Percentiles rank a stretch among this genome's conserved stretches.
These are phyloP conservation scores for Aspergillus transmontanensis DNA, from an alignment of 2,329 filamentous ascomycete genomes.

Conservation along the genomic window DNA sequence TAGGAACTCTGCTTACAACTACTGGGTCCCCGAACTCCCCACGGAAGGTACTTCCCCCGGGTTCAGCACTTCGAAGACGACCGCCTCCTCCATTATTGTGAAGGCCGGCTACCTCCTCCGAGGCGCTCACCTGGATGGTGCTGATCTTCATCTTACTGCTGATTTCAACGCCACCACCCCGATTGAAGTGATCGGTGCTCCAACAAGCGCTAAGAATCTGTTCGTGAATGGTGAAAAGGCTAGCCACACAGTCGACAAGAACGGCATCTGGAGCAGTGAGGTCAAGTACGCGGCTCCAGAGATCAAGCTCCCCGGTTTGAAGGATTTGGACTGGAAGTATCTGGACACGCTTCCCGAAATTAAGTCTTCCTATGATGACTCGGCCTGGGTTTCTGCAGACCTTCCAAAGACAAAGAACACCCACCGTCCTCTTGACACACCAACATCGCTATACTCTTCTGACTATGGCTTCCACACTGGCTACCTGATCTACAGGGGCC, in stretches of 20 bases:
- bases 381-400: constrained; percentile 64
- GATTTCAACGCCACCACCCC: constrained; percentile 72
- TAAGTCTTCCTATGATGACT: constrained; percentile 66
- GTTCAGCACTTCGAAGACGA: constrained; percentile 33
- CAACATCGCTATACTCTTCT: constrained; percentile 66
- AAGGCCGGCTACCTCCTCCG: constrained; percentile 48
- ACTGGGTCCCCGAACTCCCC: constrained; percentile 46
- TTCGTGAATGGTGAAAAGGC: constrained; percentile 61
- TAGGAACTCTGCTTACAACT: constrained; percentile 50
- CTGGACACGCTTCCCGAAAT: constrained; percentile 74
- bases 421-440: constrained; percentile 58
- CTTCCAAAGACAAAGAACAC: constrained; percentile 64
- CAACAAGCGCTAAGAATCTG: constrained; percentile 57
- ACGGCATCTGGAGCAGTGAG: constrained; percentile 54
- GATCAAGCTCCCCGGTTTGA: constrained; percentile 60
- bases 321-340: constrained; percentile 66
- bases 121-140: constrained; percentile 55
- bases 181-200: constrained; percentile 68
- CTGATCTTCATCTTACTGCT: constrained; percentile 64
- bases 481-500: constrained; percentile 68
- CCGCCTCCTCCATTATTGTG: constrained; percentile 42
- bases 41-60: constrained; percentile 28
- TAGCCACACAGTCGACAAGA: constrained; percentile 42
- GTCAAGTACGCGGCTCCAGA: constrained; percentile 55
- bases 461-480: constrained; percentile 77